Evolutionary conservation across 306 rosid genomes (phyloP), one percentile per base, ranked within the genome.

Genomic region (Quercus gilva): DNA sequence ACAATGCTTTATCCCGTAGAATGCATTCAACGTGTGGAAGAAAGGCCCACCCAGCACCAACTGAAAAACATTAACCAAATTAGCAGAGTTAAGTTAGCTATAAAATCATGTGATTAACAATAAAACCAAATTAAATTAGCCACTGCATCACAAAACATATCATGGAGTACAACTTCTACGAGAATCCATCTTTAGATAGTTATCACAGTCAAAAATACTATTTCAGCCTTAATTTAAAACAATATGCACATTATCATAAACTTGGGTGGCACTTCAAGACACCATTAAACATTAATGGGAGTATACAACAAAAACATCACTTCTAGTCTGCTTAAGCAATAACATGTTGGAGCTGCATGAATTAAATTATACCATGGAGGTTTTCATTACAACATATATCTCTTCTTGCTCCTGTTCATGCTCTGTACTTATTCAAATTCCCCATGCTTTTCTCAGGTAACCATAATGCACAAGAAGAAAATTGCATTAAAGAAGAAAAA

Each of bases 1-100:
- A 71, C 18, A 55, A 76, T 73, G 99, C 98, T 88, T 90, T 92
- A 65, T 89, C 85, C 41, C 79, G 93, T 82, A 95, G 91, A 86
- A 92, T 95, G 77, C 23, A 37, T 86, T 95, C 97, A 80, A 92
- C 86, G 77, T 89, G 92, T 29, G 94, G 96, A 33, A 90, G 84
- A 95, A 91, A 13, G 94, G 96, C 26, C 98, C 98, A 59, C 98
- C 96, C 74, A 95, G 85, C 81, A 95, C 92, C 79, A 90, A 65
- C 97, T 92, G 90, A 81, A 84, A 85, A 85, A 31, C 74, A 76
- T 45, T 55, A 61, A 28, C 37, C 25, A 10, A 20, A 68, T 49
- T 68, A 21, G 11, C 37, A 59, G 26, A 73, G 72, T 79, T 80
- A 79, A 75, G 43, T 61, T 33, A 78, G 7, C n/a, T 18, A 2